Base-by-base conservation (phyloP, 176 grass and related monocot genomes). In the Avena insularis region DNA sequence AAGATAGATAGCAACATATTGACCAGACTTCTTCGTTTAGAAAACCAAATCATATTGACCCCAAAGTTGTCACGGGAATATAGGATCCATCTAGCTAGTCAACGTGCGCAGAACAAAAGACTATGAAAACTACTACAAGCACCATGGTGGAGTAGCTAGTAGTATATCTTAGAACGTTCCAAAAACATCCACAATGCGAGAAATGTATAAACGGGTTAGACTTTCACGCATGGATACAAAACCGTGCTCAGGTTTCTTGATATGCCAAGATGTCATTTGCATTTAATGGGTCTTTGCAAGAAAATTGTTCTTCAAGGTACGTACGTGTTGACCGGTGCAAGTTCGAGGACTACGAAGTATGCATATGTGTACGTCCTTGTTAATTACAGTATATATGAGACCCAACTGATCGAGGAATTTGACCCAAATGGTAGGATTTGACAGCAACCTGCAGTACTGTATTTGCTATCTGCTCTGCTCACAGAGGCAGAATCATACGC, bases 181-280 rank as follows among this genome's bases (percentile, higher is more conserved):
- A 5, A 69, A 69, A 36, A 69, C 6, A 38, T 69, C 36, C 33
- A 9, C 6, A 13, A 67, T 36, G 29, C 29, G 46, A 48, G 40
- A 10, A 48, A 64, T 64, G 61, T 13, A 36, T 13, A 17, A 66
- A 67, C 14, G 25, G 29, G 64, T 16, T 27, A 63, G 21, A 63
- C 21, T 27, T 63, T 29, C 57, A 35, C 12, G 57, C 47, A 48
- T 13, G 27, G 21, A 63, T 77, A 82, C 70, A 76, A 85, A 90
- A 77, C 23, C 25, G 2, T 19, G 1, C 2, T 75, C 23, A 54
- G 16, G 16, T 16, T 54, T 54, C 51, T 19, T 43, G 0, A 23
- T 3, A 36, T 8, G 15, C 23, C 17, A 10, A 25, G 74, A 33
- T 49, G 21, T 62, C 12, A 78, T 36, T 78, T 27, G 15, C 14